Percentiles rank a stretch among this genome's conserved stretches.
These are phyloP conservation scores for Pseudogymnoascus sp. DNA, from an alignment of 2,329 filamentous ascomycete genomes.

Conservation along the genomic window DNA sequence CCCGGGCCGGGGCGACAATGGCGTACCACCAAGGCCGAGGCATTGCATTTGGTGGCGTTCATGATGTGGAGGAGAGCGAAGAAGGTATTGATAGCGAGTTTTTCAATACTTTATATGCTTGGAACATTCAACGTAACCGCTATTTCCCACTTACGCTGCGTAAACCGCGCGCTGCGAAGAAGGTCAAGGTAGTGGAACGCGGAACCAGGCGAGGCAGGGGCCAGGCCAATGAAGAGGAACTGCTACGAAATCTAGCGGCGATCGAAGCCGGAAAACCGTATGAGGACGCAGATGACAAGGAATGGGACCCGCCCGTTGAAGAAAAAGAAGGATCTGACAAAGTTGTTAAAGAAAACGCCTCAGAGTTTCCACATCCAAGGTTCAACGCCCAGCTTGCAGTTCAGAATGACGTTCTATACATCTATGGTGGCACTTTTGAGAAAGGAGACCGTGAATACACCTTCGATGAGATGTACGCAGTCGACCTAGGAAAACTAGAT, in stretches of 20 bases:
- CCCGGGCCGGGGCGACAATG: conserved; percentile 87
- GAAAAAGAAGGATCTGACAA: conserved; percentile 46
- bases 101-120: conserved; percentile 84
- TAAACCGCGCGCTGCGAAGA: conserved; percentile 59
- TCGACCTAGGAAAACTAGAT: conserved; percentile 90
- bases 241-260: conserved; percentile 77
- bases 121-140: conserved; percentile 90
- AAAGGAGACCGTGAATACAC: conserved; percentile 92
- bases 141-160: conserved; percentile 80
- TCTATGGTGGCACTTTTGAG: conserved; percentile 92
- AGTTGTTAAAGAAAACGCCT: conserved; percentile 54
- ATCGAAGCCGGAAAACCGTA: conserved; percentile 67
- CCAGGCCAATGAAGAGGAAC: conserved; percentile 84
- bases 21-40: conserved; percentile 87
- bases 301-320: conserved; percentile 40
- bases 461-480: conserved; percentile 87
- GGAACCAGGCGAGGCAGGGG: conserved; percentile 61
- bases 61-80: conserved; percentile 83
- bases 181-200: conserved; percentile 46
- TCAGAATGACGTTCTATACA: conserved; percentile 85
- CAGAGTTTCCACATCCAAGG: conserved; percentile 79
- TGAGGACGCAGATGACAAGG: conserved; percentile 41
- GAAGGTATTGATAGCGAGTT: conserved; percentile 97
- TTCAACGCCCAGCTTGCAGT: conserved; percentile 90
- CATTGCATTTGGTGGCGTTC: conserved; percentile 88